Evolutionary conservation across 2,329 filamentous ascomycete genomes (phyloP).

Genomic region (Aspergillus sojae): DNA sequence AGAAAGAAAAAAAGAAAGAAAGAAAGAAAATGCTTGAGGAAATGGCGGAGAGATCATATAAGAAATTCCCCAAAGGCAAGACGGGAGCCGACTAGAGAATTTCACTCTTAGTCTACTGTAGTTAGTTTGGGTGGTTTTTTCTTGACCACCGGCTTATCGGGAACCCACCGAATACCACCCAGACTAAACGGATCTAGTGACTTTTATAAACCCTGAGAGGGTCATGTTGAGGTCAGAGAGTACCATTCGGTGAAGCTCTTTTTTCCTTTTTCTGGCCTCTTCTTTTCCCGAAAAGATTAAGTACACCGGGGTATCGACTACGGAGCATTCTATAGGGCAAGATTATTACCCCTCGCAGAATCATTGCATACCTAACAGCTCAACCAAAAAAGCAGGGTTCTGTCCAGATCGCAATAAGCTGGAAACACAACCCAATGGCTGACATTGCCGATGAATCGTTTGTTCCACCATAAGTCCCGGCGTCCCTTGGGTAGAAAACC

Average conservation of each 20-base stretch:
- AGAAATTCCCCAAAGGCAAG: slow-evolving; percentile 1
- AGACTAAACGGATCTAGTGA: slow-evolving; percentile 1
- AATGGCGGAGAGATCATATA: slow-evolving; percentile 11
- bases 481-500: not conserved
- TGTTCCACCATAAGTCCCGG: not conserved
- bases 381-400: not conserved
- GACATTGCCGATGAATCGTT: not conserved
- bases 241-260: not conserved
- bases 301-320: not conserved
- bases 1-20: slow-evolving; percentile 9
- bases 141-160: not conserved
- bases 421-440: not conserved
- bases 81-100: slow-evolving; percentile 6
- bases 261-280: not conserved
- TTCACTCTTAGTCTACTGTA: not conserved
- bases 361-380: not conserved
- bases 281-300: not conserved
- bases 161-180: slow-evolving; percentile 1
- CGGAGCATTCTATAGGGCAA: not conserved
- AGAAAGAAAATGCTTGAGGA: slow-evolving; percentile 11
- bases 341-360: not conserved
- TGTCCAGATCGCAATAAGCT: not conserved
- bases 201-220: not conserved
- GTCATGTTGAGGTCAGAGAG: not conserved
- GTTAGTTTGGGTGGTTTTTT: not conserved